Base-by-base conservation (phyloP, 306 rosid genomes). In the Trichosanthes truncata region DNA sequence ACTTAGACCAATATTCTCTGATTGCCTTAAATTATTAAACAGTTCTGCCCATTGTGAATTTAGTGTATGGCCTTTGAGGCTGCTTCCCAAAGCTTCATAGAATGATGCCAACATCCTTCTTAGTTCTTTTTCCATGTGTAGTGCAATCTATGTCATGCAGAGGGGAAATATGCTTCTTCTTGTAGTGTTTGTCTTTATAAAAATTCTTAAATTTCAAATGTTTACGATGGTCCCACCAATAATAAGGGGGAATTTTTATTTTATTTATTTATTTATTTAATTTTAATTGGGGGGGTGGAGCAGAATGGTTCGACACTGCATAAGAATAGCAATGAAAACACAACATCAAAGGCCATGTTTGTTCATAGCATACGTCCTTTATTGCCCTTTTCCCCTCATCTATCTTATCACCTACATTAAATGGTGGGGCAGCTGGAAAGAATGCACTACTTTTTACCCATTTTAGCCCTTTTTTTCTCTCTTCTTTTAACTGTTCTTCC, bases 401-500 rank as follows among this genome's bases (percentile, higher is more conserved):
- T 20, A 83, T 91, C 92, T 82, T 84, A 57, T 91, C 93, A 79
- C 77, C 87, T 81, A 74, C 87, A 83, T 79, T 82, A 76, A 72
- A 81, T 80, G 55, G 88, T 86, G 83, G 87, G 88, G 86, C 81
- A 52, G 80, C 52, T 78, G 80, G 15, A 74, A 74, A 74, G 62
- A 49, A 26, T 74, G 46, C 62, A 29, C 57, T 74, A 63, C 80
- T 67, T 81, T 69, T 80, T 83, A 66, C 78, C 72, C 80, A 67
- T 78, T 83, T 60, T 57, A n/a, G 45, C 62, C 21, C 74, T 55
- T 15, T 67, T 79, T 60, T 40, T 33, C 53, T 75, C 77, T 23
- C 21, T 17, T 61, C 62, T 66, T 38, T 84, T 74, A 74, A 74
- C 77, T 40, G 14, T 60, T 82, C 15, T 63, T 78, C 45, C 45